A percentile compares a stretch with the other conserved stretches of the same genome.
phyloP scores from a whole-genome alignment of 2,329 filamentous ascomycete genomes.

The Hymenoscyphus occultus region DNA sequence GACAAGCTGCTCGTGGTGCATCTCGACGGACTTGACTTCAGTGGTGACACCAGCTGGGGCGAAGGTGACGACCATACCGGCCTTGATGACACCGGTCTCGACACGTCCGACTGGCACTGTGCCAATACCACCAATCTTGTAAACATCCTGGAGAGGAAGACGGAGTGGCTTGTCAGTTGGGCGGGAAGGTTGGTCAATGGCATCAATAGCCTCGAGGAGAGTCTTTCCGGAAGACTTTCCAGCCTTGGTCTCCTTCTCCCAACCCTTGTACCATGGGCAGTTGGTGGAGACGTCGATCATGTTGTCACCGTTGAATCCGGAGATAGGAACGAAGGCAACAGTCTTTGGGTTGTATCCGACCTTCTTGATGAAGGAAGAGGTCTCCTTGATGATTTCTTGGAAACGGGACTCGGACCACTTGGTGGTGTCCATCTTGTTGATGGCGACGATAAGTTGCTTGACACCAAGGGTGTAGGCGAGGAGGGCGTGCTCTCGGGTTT shows the following conservation, averaged over 20 bases:
- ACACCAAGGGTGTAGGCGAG: constrained; percentile 99
- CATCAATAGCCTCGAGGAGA: constrained; percentile 97
- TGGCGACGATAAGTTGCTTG: constrained; percentile 99
- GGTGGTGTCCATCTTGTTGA: constrained; percentile 99
- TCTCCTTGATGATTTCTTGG: constrained; percentile 99
- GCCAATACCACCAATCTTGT: constrained; percentile 99
- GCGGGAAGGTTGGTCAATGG: constrained; percentile 88
- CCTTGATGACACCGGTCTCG: constrained; percentile 96
- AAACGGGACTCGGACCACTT: constrained; percentile 96
- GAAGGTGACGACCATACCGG: constrained; percentile 94
- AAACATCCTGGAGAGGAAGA: constrained; percentile 99
- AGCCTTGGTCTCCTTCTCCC: constrained; percentile 96
- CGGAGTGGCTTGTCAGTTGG: constrained; percentile 99
- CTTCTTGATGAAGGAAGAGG: constrained; percentile 99
- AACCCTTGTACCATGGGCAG: constrained; percentile 99
- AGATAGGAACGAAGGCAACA: constrained; percentile 99
- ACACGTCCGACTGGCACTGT: constrained; percentile 99
- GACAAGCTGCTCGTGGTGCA: constrained; percentile 98
- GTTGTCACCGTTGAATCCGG: constrained; percentile 99
- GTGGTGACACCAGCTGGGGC: constrained; percentile 98
- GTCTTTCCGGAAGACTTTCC: constrained; percentile 90
- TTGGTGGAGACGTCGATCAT: constrained; percentile 89
- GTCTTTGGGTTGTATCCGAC: constrained; percentile 99
- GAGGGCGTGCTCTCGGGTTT: constrained; percentile 99
- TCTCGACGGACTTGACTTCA: constrained; percentile 99